Evolutionary conservation across 2,329 filamentous ascomycete species (phyloP), one percentile per base, ranked within the genome.

Genomic region (Fusarium buharicum): DNA sequence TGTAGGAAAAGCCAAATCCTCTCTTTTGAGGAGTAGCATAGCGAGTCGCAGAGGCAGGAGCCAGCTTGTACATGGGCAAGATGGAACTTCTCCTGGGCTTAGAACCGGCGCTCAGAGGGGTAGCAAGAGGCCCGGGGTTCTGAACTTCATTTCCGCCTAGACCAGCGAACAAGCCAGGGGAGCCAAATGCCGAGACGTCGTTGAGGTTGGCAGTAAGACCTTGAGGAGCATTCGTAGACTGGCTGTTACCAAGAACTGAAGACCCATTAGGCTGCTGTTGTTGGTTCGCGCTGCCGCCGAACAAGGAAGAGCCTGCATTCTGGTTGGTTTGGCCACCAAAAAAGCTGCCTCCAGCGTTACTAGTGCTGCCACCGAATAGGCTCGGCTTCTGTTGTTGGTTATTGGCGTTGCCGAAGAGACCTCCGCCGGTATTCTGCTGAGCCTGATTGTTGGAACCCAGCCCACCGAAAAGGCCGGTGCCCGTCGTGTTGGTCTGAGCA

Each of bases 1-100:
- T 96, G 77, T 97, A 97, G 2, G 90, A 93, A 74, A 97, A 96
- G 3, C 94, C 94, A 72, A 92, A 97, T 6, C 92, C 92, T 52
- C 90, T 86, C 78, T 92, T 94, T 68, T 93, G 91, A 1, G 93
- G 93, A 0, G 93, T 97, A 27, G 88, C 85, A 53, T 93, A 88
- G 43, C 93, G 90, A 18, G 90, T 90, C 9, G 91, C 88, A 30
- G 91, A 91, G 41, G 87, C 86, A 0, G 93, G 92, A 41, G 92
- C 94, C 65, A 96, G 84, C 77, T 93, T 95, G 80, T 94, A 93
- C 73, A 95, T 88, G 3, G 93, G 93, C 50, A 97, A 78, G 38
- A 94, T 90, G 10, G 91, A 90, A 64, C 86, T 88, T 73, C 92
- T 90, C 75, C 91, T 91, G 53, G 89, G 83, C 78, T 92, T 94